Conservation (phyloP, 495 filamentous ascomycete species). For the Filosporella fistucella region DNA sequence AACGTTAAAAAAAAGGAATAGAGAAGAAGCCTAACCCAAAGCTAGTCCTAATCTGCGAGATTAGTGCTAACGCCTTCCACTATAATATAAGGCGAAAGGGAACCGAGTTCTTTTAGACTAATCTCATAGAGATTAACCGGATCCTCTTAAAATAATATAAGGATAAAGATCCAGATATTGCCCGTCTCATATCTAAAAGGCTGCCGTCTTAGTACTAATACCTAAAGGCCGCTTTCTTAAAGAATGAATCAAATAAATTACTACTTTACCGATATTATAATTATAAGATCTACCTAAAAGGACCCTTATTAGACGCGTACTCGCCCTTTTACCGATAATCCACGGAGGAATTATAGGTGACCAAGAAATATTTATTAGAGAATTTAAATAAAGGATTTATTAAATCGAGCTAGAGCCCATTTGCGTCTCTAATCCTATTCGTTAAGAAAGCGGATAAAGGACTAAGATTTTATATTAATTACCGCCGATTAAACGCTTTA, state of each 20-base stretch:
- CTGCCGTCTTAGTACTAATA: not conserved
- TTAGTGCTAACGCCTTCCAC: not conserved
- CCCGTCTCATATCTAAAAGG: not conserved
- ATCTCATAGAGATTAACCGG: not conserved
- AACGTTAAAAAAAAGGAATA: not conserved
- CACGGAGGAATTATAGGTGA: not conserved
- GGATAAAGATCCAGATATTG: not conserved
- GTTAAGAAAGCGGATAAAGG: conserved; percentile 18
- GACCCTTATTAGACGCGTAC: not conserved
- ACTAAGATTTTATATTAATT: conserved; percentile 43
- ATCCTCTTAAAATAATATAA: not conserved
- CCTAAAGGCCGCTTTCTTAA: not conserved
- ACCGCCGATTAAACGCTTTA: conserved; percentile 34
- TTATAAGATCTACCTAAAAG: conserved; percentile 1
- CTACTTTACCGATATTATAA: not conserved
- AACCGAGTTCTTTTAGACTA: not conserved
- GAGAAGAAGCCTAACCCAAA: not conserved
- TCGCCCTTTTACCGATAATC: not conserved
- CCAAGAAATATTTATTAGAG: conserved; percentile 1
- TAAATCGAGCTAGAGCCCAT: not conserved
- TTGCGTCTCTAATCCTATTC: not conserved
- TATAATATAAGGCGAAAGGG: not conserved
- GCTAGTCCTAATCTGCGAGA: not conserved
- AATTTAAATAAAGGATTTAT: conserved; percentile 9
- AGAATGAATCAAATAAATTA: not conserved